These are phyloP conservation scores for Collybia mongolica DNA, from an alignment of 768 basidiomycete species.

Conservation along the genomic window DNA sequence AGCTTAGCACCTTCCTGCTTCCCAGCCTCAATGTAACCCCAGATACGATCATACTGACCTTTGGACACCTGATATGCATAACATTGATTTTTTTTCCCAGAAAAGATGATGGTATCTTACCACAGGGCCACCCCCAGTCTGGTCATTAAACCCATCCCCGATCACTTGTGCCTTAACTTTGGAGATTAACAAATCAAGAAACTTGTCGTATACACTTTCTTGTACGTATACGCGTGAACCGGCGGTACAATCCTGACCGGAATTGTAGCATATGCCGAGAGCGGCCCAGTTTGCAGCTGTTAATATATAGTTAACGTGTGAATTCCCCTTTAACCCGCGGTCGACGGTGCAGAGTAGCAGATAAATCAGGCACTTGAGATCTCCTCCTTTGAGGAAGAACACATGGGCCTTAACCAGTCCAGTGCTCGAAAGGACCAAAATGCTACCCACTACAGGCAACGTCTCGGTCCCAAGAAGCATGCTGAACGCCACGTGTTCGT, in stretches of 20 bases:
- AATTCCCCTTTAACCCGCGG: no score
- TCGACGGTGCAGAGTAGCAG: no score
- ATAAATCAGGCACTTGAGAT: no score
- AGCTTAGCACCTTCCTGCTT: slow-evolving; percentile 81
- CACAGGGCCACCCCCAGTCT: slow-evolving; percentile 78
- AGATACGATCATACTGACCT: slow-evolving; percentile 80
- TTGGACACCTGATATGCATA: slow-evolving; percentile 62
- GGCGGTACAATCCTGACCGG: slow-evolving; percentile 93
- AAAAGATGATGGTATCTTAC: slow-evolving; percentile 39
- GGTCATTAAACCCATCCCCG: slow-evolving; percentile 79
- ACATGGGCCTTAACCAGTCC: neutral
- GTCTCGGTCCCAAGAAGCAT: no score
- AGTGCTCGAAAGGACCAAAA: neutral
- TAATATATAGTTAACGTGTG: neutral
- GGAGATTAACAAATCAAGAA: slow-evolving; percentile 60
- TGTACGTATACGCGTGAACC: slow-evolving; percentile 91
- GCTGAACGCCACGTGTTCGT: neutral
- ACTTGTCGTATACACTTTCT: slow-evolving; percentile 83
- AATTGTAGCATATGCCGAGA: slow-evolving; percentile 84
- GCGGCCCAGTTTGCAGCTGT: slow-evolving; percentile 83
- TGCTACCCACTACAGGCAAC: neutral
- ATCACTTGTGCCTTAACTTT: slow-evolving; percentile 71
- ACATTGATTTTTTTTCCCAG: slow-evolving; percentile 2
- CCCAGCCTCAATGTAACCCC: slow-evolving; percentile 86
- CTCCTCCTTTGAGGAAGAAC: neutral